These are phyloP conservation scores for Mycena latifolia DNA, from an alignment of 768 basidiomycete species.

Conservation along the genomic window DNA sequence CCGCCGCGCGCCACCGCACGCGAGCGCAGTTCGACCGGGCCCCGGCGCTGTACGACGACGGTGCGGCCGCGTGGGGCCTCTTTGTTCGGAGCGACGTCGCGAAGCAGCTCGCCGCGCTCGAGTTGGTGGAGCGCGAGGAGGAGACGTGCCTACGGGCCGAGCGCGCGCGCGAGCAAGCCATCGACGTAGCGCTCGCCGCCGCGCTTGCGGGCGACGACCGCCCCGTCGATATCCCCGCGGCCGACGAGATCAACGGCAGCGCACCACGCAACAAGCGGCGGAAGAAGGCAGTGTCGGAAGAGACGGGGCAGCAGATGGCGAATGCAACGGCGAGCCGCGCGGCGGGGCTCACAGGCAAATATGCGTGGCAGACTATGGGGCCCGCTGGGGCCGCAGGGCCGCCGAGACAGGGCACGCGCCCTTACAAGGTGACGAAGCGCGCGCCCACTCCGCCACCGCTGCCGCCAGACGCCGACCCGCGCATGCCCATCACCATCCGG, in stretches of 20 bases:
- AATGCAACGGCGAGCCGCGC: constrained; percentile 90
- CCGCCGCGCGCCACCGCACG: constrained; percentile 75
- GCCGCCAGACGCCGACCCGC: constrained; percentile 65
- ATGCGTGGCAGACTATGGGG: constrained; percentile 86
- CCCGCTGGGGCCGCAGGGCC: constrained; percentile 39
- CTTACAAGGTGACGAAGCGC: constrained; percentile 71
- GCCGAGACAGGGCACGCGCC: constrained; percentile 42
- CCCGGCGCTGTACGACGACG: constrained; percentile 75
- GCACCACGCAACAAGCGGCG: constrained; percentile 73
- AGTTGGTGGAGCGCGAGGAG: constrained; percentile 86
- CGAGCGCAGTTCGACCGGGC: constrained; percentile 76
- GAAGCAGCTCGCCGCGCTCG: constrained; percentile 81
- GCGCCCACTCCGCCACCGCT: constrained; percentile 41
- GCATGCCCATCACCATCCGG: constrained; percentile 72
- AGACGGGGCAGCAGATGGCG: constrained; percentile 91
- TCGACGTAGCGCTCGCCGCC: constrained; percentile 75
- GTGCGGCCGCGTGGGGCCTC: constrained; percentile 85
- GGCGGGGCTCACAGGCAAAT: constrained; percentile 85
- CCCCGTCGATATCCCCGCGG: constrained; percentile 46
- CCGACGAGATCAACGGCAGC: constrained; percentile 50
- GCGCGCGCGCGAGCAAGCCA: constrained; percentile 78
- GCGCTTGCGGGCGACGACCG: constrained; percentile 55
- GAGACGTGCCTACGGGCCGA: constrained; percentile 73
- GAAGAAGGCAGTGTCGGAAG: constrained; percentile 75
- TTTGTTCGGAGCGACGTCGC: constrained; percentile 80